Conservation (phyloP, 345 rosid genomes). For the Eucalyptus erythrocorys region DNA sequence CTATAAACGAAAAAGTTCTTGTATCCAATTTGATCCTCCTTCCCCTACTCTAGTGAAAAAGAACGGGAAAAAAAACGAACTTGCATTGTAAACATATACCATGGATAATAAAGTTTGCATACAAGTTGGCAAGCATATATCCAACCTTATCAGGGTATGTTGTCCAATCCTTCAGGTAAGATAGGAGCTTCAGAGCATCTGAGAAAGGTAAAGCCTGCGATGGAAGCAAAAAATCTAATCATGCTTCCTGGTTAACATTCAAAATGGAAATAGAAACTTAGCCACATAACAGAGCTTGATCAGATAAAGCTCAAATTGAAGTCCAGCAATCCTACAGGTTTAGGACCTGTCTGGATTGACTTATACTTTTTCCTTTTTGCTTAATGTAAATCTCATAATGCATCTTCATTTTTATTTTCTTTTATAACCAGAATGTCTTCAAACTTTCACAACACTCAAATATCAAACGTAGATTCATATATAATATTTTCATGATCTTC, state of each 20-base stretch:
- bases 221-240: neutral
- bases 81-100: neutral
- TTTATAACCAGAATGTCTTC: neutral
- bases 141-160: conserved; percentile 75
- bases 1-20: neutral
- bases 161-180: conserved; percentile 69
- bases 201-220: conserved; percentile 84
- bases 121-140: neutral
- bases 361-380: neutral
- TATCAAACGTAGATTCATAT: neutral
- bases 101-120: neutral
- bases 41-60: neutral
- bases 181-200: conserved; percentile 75
- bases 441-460: neutral
- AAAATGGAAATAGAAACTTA: neutral
- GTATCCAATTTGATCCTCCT: neutral
- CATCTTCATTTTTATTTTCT: neutral
- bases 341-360: neutral
- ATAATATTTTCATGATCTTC: neutral
- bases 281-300: neutral
- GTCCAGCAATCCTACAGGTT: neutral
- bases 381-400: neutral
- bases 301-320: neutral
- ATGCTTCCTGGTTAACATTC: neutral
- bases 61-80: neutral